A percentile compares a stretch with the other conserved stretches of the same genome.
Conservation (phyloP, 2,329 filamentous ascomycete genomes). For the Colletotrichum gloeosporioides region DNA sequence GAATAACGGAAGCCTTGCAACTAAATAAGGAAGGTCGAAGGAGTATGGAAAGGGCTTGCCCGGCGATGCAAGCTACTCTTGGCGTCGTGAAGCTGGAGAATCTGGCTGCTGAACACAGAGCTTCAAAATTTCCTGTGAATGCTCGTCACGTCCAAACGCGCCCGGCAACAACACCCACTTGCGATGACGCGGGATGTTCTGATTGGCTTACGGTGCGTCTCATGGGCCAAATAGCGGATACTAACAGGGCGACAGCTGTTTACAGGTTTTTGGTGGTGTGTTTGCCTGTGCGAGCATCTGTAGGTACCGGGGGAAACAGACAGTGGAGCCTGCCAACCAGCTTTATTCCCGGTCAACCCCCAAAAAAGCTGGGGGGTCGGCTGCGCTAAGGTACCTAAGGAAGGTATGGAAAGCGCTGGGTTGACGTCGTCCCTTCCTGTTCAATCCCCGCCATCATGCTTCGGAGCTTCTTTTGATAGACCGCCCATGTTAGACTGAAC, state of each 20-base stretch:
- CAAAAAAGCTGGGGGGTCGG: neutral
- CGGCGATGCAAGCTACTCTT: constrained; percentile 5
- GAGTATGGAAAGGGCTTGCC: neutral
- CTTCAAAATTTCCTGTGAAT: constrained; percentile 21
- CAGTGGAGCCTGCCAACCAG: neutral
- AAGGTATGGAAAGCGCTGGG: neutral
- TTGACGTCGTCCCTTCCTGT: neutral
- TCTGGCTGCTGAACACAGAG: neutral
- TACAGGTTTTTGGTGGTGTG: neutral
- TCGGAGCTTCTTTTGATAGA: neutral
- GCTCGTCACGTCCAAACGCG: constrained; percentile 46
- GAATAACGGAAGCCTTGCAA: neutral
- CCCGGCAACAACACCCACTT: constrained; percentile 22
- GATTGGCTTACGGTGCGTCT: neutral
- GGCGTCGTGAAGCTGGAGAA: constrained; percentile 4
- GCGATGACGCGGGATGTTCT: neutral
- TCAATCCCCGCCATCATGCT: neutral
- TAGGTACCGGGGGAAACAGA: neutral
- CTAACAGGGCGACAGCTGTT: constrained; percentile 1
- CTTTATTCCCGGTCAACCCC: neutral
- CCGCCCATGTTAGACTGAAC: neutral
- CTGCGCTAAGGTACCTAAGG: no score
- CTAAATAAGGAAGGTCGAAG: neutral
- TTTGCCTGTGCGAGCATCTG: neutral
- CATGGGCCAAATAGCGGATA: neutral